A percentile compares a stretch with the other conserved stretches of the same genome.
Conservation (phyloP, 169 alveolate genomes). For the Plasmodium chabaudi region DNA sequence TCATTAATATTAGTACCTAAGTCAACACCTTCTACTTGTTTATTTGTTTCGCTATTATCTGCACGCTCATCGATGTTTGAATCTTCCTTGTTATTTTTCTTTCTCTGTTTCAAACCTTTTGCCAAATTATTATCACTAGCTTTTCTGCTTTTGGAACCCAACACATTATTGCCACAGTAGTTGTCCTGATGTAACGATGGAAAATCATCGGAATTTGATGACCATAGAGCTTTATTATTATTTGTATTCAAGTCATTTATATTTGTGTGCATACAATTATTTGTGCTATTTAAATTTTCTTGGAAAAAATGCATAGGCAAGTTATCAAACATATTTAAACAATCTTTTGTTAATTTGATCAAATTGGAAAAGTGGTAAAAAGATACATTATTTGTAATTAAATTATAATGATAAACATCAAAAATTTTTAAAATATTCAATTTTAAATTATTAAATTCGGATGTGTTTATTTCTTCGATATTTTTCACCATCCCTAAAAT, state of each 20-base stretch:
- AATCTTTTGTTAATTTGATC: conserved; percentile 54
- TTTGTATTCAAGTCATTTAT: background rate
- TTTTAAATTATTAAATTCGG: conserved; percentile 11
- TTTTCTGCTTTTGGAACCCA: conserved; percentile 8
- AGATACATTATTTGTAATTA: conserved; percentile 44
- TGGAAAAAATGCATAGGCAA: conserved; percentile 67
- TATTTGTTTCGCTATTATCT: background rate
- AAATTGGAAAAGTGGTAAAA: conserved; percentile 29
- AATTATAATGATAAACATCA: conserved; percentile 49
- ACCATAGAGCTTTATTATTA: background rate
- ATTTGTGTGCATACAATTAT: background rate
- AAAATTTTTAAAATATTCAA: conserved; percentile 42
- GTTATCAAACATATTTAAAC: conserved; percentile 63
- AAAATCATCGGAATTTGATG: conserved; percentile 15
- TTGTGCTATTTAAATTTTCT: conserved; percentile 8
- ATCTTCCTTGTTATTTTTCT: conserved; percentile 19
- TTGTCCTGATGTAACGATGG: conserved; percentile 24
- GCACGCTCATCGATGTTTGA: conserved; percentile 1
- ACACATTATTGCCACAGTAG: background rate
- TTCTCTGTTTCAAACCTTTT: conserved; percentile 18
- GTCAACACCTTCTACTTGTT: background rate
- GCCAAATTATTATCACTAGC: background rate
- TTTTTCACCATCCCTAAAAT: conserved; percentile 15
- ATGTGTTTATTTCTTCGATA: conserved; percentile 22
- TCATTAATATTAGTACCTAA: background rate